Conservation (phyloP, 192 early-diverging fungal genomes). For the Coemansia sp. region DNA sequence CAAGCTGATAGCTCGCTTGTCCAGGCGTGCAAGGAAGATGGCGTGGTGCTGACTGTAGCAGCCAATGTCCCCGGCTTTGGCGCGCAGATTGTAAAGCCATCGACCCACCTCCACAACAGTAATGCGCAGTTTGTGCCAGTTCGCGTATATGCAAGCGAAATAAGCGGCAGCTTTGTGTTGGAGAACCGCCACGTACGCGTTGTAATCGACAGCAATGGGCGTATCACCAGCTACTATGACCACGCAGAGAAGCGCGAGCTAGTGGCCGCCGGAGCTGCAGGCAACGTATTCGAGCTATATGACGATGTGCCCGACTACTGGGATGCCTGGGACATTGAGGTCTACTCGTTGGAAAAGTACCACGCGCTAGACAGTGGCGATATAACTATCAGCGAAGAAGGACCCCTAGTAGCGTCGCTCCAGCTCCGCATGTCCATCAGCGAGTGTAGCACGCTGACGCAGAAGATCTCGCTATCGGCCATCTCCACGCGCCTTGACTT, state of each 20-base stretch:
- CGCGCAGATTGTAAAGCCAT: background rate
- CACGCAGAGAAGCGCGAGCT: constrained; percentile 54
- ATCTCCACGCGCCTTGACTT: constrained; percentile 79
- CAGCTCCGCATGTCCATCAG: constrained; percentile 65
- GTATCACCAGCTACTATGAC: constrained; percentile 67
- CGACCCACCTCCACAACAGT: background rate
- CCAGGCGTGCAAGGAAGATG: constrained; percentile 18
- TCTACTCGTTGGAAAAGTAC: constrained; percentile 89
- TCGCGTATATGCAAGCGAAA: constrained; percentile 10
- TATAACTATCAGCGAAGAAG: constrained; percentile 62
- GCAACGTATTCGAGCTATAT: constrained; percentile 81
- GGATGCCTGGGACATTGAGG: constrained; percentile 87
- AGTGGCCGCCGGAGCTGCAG: constrained; percentile 53
- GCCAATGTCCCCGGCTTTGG: constrained; percentile 35
- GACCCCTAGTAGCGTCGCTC: constrained; percentile 78
- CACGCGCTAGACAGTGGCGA: constrained; percentile 60
- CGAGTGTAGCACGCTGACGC: constrained; percentile 64
- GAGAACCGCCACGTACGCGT: constrained; percentile 72
- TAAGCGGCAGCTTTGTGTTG: constrained; percentile 55
- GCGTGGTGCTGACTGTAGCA: constrained; percentile 17
- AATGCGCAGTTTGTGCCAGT: constrained; percentile 12
- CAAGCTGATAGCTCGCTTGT: background rate
- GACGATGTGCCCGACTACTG: constrained; percentile 88
- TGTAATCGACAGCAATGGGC: constrained; percentile 71
- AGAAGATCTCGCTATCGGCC: constrained; percentile 75